A percentile compares a stretch with the other conserved stretches of the same genome.
phyloP scores from a whole-genome alignment of 192 early-diverging fungal species.

The Coemansia sp. region DNA sequence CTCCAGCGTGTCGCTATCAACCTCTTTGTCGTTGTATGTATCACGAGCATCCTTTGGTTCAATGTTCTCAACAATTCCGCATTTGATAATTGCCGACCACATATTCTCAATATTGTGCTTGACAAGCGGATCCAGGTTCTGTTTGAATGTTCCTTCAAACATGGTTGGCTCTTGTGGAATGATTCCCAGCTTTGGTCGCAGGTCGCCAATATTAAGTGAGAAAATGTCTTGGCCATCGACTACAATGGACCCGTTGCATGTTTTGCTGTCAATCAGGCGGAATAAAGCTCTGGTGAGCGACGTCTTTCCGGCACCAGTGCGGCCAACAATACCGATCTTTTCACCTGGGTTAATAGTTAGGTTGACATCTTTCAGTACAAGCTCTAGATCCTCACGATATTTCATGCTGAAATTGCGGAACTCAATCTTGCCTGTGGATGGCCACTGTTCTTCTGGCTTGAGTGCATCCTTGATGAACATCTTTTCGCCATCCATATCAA shows the following conservation, averaged over 20 bases:
- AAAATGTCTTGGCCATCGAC: too few species aligned
- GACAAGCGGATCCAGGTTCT: too few species aligned
- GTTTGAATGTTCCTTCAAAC: too few species aligned
- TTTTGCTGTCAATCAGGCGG: too few species aligned
- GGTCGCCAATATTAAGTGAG: too few species aligned
- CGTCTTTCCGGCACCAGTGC: constrained; percentile 61
- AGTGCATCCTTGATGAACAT: neutral
- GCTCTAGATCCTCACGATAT: constrained; percentile 7
- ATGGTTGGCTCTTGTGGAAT: too few species aligned
- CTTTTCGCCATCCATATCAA: neutral
- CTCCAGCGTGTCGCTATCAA: neutral
- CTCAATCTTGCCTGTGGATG: constrained; percentile 25
- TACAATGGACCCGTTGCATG: too few species aligned
- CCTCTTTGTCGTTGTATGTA: neutral
- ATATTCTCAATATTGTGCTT: constrained; percentile 56
- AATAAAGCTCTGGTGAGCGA: constrained; percentile 32
- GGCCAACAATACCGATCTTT: neutral
- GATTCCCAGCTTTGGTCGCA: too few species aligned
- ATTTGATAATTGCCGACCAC: constrained; percentile 58
- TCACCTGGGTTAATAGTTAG: constrained; percentile 7
- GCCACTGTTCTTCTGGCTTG: neutral
- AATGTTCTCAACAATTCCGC: constrained; percentile 8
- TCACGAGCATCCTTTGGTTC: neutral
- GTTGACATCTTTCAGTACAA: constrained; percentile 38
- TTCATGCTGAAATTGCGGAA: too few species aligned